Evolutionary conservation across 371 early-diverging fungal genomes (phyloP).

Genomic region (Mucor racemosus): DNA sequence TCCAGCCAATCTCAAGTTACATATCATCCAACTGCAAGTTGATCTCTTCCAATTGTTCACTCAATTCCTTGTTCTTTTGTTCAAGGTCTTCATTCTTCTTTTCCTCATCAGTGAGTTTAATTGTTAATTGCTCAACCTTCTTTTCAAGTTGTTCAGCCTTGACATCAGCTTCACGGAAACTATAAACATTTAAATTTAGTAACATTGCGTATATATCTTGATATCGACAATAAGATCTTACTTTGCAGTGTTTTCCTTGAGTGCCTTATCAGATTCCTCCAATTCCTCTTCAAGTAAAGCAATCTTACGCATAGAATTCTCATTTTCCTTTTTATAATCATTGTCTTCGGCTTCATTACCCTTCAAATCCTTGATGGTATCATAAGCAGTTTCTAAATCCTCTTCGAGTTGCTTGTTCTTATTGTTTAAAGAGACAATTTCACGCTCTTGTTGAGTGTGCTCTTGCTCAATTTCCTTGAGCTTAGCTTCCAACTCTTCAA

Average conservation of each 20-base stretch:
- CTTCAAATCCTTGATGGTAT: slow-evolving; percentile 67
- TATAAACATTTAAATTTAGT: slow-evolving; percentile 23
- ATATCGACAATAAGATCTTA: slow-evolving; percentile 41
- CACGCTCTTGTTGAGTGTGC: slow-evolving; percentile 72
- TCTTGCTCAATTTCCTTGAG: slow-evolving; percentile 63
- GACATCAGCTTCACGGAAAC: slow-evolving; percentile 79
- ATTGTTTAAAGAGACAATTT: slow-evolving; percentile 73
- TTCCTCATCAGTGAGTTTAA: slow-evolving; percentile 62
- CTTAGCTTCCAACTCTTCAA: slow-evolving; percentile 66
- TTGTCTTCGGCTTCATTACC: slow-evolving; percentile 63
- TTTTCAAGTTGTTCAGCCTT: slow-evolving; percentile 83
- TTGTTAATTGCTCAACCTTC: slow-evolving; percentile 71
- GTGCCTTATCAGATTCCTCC: slow-evolving; percentile 68
- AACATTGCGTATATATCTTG: too few relatives aligned
- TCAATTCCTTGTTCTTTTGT: slow-evolving; percentile 61
- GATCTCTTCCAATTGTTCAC: slow-evolving; percentile 73
- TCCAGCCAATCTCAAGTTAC: slow-evolving; percentile 38
- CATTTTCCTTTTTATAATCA: slow-evolving; percentile 65
- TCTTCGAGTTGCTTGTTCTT: slow-evolving; percentile 67
- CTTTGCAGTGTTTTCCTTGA: slow-evolving; percentile 72
- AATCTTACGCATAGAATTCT: slow-evolving; percentile 67
- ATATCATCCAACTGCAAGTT: slow-evolving; percentile 72
- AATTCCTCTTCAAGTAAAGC: slow-evolving; percentile 69
- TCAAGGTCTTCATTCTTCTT: slow-evolving; percentile 64
- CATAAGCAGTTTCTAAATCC: slow-evolving; percentile 67